A percentile compares a stretch with the other conserved stretches of the same genome.
These are phyloP conservation scores for Pyracantha coccinea DNA, from an alignment of 331 rosid genomes.

Conservation along the genomic window DNA sequence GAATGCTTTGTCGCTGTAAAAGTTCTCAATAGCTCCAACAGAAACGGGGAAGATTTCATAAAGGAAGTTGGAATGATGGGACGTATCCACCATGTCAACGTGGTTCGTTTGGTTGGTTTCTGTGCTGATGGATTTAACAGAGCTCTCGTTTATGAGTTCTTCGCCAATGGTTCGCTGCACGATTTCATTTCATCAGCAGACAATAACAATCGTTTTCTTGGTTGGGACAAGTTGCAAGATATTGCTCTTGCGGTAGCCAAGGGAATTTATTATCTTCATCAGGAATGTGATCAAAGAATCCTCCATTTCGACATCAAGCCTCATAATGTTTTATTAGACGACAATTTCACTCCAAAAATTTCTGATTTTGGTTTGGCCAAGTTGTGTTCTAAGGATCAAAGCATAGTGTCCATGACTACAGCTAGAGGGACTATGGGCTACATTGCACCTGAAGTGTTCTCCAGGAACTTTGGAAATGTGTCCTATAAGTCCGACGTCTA, in stretches of 20 bases:
- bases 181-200: constrained; percentile 1
- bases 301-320: neutral
- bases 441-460: no score
- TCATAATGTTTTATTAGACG: neutral
- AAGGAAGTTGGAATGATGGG: neutral
- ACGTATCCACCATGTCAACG: constrained; percentile 9
- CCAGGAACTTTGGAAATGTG: no score
- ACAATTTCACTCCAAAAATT: neutral
- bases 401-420: no score
- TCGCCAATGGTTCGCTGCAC: constrained; percentile 2
- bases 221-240: constrained; percentile 4
- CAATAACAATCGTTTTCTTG: neutral
- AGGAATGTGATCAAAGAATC: neutral
- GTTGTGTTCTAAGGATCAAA: no score
- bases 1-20: neutral
- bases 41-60: neutral
- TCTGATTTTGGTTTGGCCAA: neutral
- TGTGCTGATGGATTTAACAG: constrained; percentile 4
- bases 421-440: no score
- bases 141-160: constrained; percentile 10
- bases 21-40: neutral
- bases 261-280: constrained; percentile 1
- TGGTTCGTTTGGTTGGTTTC: constrained; percentile 1
- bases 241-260: constrained; percentile 8
- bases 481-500: no score